Evolutionary conservation across 116 monocot species (phyloP), one percentile per base, ranked within the genome.

Genomic region (Iris pallida): DNA sequence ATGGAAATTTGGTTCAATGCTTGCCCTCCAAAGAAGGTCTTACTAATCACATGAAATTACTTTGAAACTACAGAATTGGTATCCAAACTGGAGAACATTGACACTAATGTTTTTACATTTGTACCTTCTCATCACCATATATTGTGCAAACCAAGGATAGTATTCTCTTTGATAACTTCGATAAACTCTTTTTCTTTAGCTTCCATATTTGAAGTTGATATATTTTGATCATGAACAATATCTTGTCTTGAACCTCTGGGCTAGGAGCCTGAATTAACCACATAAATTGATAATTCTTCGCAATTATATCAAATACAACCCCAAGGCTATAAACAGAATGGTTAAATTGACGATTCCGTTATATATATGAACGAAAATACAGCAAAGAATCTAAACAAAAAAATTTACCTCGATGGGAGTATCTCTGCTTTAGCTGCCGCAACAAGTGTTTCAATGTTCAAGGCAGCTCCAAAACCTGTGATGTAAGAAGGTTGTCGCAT

Each of bases 111-210:
- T 30, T 68, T 42, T 42, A 20, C 12, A 48, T 63, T 17, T 10
- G 14, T 46, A 97, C 97, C 97, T 97, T 79, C 92, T 97, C 97
- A 97, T 97, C 51, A 97, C 93, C 92, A 97, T 97, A 70, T 97
- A 92, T 57, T 90, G 85, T 53, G 92, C 97, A 80, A 97, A 97
- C 97, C 97, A 97, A 59, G 89, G 80, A 76, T 87, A 83, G 62
- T 92, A 92, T 47, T 90, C 59, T 92, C 97, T 20, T 83, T 73
- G 18, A 97, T 57, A 52, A 97, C 69, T 45, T 97, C 97, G 74
- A 46, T 77, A 73, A 97, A 90, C 66, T 97, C 97, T 64, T 87
- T 97, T 65, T 90, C 77, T 79, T 97, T 92, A n/a, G 87, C 66
- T 47, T 97, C 97, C 64, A 90, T 66, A 78, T 92, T 97, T 57